Evolutionary conservation across 169 alveolate genomes (phyloP), one percentile per base, ranked within the genome.

Genomic region (Eimeria tenella): DNA sequence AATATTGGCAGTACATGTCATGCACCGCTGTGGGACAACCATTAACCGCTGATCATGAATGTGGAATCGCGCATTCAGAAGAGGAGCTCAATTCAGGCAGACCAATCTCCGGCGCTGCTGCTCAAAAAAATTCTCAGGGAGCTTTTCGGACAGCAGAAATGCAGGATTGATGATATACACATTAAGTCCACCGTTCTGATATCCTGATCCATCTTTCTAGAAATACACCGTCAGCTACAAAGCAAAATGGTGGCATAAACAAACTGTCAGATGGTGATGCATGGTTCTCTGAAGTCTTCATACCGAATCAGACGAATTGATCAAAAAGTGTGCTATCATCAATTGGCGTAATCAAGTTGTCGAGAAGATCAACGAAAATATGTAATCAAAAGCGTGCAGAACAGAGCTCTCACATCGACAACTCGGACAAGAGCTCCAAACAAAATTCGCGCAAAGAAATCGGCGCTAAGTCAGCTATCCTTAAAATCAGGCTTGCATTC

Each of bases 11-110:
- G 25, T 13, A 13, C 42, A n/a, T 49, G 56, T 13, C 25, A 13
- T 60, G 58, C 63, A 60, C 42, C 3, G 31, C 52, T 4, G 1
- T 52, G 49, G 19, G 17, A 13, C n/a, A 86, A 10, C 70, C 93
- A 68, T 56, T 86, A 62, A 25, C 93, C 93, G 83, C 62, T 49
- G 93, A 86, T 52, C 63, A 86, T 81, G 93, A 86, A 86, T 86
- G 63, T 86, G 93, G 93, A 63, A 86, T 81, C 93, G 70, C 65
- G 83, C 93, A 86, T 68, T 68, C 70, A 68, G 93, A 65, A 68
- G 83, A 60, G 31, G 70, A 65, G 63, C 83, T 86, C 93, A 86
- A 86, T 83, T 68, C 90, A 68, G 49, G 49, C 83, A 83, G 63
- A 17, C 52, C 49, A 83, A 7, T 86, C 7, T 86, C 19, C 71